These are phyloP conservation scores for Allantophomopsis lycopodina DNA, from an alignment of 2,329 filamentous ascomycete genomes.

Conservation along the genomic window DNA sequence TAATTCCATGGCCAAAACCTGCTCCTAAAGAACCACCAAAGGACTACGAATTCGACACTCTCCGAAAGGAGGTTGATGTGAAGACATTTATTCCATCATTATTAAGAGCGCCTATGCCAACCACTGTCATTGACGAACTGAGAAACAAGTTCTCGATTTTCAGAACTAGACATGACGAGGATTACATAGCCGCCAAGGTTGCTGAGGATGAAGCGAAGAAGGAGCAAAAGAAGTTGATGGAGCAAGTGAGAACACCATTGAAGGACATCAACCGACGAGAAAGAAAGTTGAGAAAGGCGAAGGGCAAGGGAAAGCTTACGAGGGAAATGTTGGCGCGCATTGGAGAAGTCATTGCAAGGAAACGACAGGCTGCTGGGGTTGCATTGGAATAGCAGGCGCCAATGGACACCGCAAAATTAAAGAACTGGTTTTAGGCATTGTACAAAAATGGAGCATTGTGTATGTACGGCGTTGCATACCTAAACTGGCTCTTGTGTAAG, in stretches of 20 bases:
- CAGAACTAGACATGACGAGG: conserved; percentile 65
- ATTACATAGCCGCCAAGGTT: conserved; percentile 54
- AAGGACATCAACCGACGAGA: conserved; percentile 15
- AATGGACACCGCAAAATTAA: too few species aligned
- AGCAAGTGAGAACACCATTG: conserved; percentile 17
- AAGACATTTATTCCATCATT: conserved; percentile 69
- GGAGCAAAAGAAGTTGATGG: conserved; percentile 10
- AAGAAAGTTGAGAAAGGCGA: conserved; percentile 13
- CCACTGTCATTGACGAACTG: conserved; percentile 70
- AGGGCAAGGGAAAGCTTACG: conserved; percentile 16
- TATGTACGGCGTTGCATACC: too few species aligned
- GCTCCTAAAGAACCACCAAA: conserved; percentile 29
- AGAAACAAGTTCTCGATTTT: conserved; percentile 72
- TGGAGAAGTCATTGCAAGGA: conserved; percentile 17
- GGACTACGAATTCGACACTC: conserved; percentile 55
- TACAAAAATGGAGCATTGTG: too few species aligned
- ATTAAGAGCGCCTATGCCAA: conserved; percentile 64
- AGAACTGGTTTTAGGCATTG: too few species aligned
- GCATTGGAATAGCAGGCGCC: too few species aligned
- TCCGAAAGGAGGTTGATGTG: conserved; percentile 61
- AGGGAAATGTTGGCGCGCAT: conserved; percentile 16
- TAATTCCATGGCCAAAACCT: conserved; percentile 63
- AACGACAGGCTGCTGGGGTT: conserved; percentile 1
- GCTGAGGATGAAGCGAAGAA: conserved; percentile 36
- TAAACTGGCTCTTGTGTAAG: too few species aligned